Base-by-base conservation (phyloP, 2,329 filamentous ascomycete genomes). In the Aspergillus candidus region DNA sequence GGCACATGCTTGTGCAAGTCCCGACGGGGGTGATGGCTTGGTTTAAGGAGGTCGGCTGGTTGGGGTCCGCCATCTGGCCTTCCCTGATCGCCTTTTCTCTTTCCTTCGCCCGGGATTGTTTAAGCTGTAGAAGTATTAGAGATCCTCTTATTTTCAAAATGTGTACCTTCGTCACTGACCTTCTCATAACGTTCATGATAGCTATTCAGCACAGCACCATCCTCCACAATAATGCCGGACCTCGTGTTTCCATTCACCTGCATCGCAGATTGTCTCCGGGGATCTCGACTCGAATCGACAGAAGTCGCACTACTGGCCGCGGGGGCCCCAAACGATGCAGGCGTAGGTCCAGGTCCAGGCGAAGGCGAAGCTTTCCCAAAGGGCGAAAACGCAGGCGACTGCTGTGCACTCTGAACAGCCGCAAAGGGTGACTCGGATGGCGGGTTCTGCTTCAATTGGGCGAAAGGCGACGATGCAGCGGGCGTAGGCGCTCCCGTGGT, bases 1-100 rank as follows among this genome's bases (percentile, higher is more conserved):
- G 76, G 56, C 80, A 84, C 79, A 83, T 83, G 51, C 78, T 75
- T 32, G 72, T 73, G 61, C 80, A 83, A 40, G 74, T 78, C 40
- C 79, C 80, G 4, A 79, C 73, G 0, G 77, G 73, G 14, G 77
- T 81, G 54, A 83, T 80, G 22, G 80, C 79, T 49, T 82, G 73
- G 27, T 73, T 72, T 46, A 83, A 66, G 17, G 70, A 72, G 41
- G 76, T 78, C n/a, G 77, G 77, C 54, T 77, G 77, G 46, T 79
- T 74, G 4, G 79, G 80, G 56, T 83, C 76, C 31, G 73, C 72
- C 61, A 80, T 75, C 45, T 75, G 69, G 36, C 75, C 76, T 53
- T 72, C 61, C 43, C 60, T 66, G 39, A 80, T 79, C 17, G 76
- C 77, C 40, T 70, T 56, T 48, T 70, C 65, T 47, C 75, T 70